Evolutionary conservation across 768 basidiomycete species (phyloP), one percentile per base, ranked within the genome.

Genomic region (Dentipellis sp.): DNA sequence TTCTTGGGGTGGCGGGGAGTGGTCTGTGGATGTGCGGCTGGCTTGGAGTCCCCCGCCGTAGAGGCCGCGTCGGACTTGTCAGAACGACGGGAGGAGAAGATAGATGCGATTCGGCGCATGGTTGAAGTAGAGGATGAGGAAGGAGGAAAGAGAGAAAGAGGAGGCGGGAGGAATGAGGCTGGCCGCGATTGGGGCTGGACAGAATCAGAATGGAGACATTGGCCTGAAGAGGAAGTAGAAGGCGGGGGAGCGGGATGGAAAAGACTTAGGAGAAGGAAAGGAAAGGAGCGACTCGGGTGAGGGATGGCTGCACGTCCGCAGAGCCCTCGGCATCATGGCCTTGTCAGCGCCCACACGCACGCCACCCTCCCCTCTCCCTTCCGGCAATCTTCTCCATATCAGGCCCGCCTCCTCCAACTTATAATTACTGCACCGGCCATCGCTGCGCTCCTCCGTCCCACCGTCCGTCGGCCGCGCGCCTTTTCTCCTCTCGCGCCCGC

Each of bases 61-160:
- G 17, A 29, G 52, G 51, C 17, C n/a, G 53, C 21, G 56, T 64
- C 65, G 39, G 62, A 59, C 66, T 69, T 75, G 69, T 75, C 71
- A 58, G 68, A 58, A 51, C 68, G 72, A 62, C 68, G 64, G 3
- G 47, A 1, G 22, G 68, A 66, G 62, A 86, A 78, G 62, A 79
- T 78, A 38, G 81, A 78, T 53, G 76, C 75, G 64, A 86, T 70
- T 62, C 84, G 80, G 65, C 83, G 83, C 84, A 87, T 87, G 56
- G 40, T 65, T 29, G 29, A 16, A 38, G 57, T 16, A 11, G 47
- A 34, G 47, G 17, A 10, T 10, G 10, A 42, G 10, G 38, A 19
- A 34, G 38, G 17, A 56, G 58, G 55, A 17, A 17, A 42, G 14
- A 36, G 37, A 34, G 19, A 35, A 19, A 12, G 21, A 17, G 8